These are phyloP conservation scores for Hanseniaspora gamundiae DNA, from an alignment of 1,139 yeast species.

Conservation along the genomic window DNA sequence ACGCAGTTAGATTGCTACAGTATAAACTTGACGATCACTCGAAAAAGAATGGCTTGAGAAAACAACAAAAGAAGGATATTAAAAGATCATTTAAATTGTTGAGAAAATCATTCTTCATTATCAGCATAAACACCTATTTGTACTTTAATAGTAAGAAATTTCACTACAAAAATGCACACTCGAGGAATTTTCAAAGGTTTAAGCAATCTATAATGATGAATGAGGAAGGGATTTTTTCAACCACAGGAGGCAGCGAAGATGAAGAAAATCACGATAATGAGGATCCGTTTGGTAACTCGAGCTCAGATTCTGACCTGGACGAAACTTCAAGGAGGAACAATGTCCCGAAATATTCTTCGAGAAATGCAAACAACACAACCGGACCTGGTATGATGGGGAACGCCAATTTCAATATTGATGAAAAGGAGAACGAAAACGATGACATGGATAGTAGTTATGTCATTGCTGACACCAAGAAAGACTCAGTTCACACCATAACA, in stretches of 20 bases:
- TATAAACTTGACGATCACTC: not conserved
- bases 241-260: too few relatives aligned
- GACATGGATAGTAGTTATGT: not conserved
- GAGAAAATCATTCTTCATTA: constrained; percentile 5
- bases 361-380: not conserved
- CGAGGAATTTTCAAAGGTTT: not conserved
- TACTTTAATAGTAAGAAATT: constrained; percentile 7
- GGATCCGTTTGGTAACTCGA: not conserved
- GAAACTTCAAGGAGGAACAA: too few relatives aligned
- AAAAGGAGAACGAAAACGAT: not conserved
- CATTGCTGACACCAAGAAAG: not conserved
- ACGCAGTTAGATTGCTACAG: constrained; percentile 3
- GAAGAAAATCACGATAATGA: not conserved
- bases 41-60: not conserved
- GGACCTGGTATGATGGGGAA: not conserved
- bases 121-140: constrained; percentile 6
- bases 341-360: too few relatives aligned
- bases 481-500: not conserved
- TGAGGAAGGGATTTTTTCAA: not conserved
- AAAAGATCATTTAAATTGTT: constrained; percentile 6
- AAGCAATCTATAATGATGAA: not conserved
- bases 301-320: not conserved
- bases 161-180: not conserved
- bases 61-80: constrained; percentile 2
- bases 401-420: not conserved